These are phyloP conservation scores for Parietichytrium sp. DNA, from an alignment of 108 stramenopile species.

Conservation along the genomic window DNA sequence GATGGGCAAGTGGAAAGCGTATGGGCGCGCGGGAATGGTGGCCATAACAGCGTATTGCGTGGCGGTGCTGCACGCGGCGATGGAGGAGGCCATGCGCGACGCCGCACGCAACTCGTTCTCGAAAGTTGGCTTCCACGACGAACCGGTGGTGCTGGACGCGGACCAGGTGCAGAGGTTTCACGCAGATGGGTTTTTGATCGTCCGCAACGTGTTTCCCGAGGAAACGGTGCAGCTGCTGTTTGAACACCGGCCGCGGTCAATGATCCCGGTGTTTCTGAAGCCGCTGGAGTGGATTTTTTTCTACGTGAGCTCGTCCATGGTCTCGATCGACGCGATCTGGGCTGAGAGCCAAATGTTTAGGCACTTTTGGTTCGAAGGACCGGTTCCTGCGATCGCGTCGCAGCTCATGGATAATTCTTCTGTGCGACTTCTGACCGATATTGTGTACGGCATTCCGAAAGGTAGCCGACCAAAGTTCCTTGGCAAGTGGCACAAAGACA, in stretches of 20 bases:
- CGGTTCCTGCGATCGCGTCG: not conserved
- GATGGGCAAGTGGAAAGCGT: too few species aligned
- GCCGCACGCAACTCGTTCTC: too few species aligned
- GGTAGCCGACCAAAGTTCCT: not conserved
- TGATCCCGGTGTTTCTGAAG: not conserved
- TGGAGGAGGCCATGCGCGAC: too few species aligned
- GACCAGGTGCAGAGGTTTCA: not conserved
- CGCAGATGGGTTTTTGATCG: not conserved
- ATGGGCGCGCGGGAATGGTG: too few species aligned
- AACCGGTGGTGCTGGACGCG: not conserved
- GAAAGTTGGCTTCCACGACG: too few species aligned
- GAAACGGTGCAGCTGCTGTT: not conserved
- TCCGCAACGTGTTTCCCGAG: not conserved
- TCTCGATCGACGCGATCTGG: conserved; percentile 3
- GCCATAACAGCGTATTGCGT: too few species aligned
- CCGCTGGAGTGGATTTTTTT: not conserved
- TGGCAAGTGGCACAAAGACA: conserved; percentile 13
- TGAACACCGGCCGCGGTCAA: not conserved
- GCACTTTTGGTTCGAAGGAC: not conserved
- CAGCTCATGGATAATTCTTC: not conserved
- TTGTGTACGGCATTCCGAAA: not conserved
- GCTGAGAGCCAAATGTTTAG: not conserved
- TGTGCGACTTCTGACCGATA: not conserved
- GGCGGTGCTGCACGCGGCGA: too few species aligned
- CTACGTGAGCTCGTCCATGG: not conserved